These are phyloP conservation scores for Toxicodendron radicans DNA, from an alignment of 345 rosid species.

Conservation along the genomic window DNA sequence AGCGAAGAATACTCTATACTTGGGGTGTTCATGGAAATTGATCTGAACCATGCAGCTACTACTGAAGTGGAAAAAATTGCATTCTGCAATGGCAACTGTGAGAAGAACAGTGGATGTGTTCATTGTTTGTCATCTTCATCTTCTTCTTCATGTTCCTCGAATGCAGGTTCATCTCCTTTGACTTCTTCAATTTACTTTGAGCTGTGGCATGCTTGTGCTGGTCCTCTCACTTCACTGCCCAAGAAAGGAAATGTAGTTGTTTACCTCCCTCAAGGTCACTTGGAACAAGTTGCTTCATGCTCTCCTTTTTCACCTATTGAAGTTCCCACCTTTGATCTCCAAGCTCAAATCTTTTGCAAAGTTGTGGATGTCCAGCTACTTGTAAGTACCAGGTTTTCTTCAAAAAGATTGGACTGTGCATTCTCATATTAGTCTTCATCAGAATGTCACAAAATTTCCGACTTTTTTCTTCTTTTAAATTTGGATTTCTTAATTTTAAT, in stretches of 20 bases:
- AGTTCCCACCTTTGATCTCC: slow-evolving; percentile 54
- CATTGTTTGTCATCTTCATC: slow-evolving; percentile 56
- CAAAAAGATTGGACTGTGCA: neutral
- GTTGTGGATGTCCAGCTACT: slow-evolving; percentile 67
- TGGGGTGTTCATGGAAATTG: slow-evolving; percentile 77
- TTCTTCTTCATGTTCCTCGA: slow-evolving; percentile 51
- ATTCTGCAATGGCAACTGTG: slow-evolving; percentile 45
- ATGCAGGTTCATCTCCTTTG: slow-evolving; percentile 47
- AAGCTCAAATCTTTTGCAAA: slow-evolving; percentile 71
- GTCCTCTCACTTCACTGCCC: slow-evolving; percentile 78
- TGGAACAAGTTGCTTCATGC: slow-evolving; percentile 62
- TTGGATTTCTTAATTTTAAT: slow-evolving; percentile 11
- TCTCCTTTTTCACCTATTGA: slow-evolving; percentile 47
- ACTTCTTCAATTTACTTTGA: slow-evolving; percentile 70
- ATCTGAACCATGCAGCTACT: slow-evolving; percentile 72
- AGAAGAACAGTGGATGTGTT: slow-evolving; percentile 39
- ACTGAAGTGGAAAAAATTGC: slow-evolving; percentile 60
- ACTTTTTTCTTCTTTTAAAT: slow-evolving; percentile 20
- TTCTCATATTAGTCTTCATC: neutral
- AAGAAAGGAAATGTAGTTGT: slow-evolving; percentile 77
- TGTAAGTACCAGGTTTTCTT: slow-evolving; percentile 40
- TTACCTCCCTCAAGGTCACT: slow-evolving; percentile 87
- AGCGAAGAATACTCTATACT: neutral
- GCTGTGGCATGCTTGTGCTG: slow-evolving; percentile 96
- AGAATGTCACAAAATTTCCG: neutral